Conservation (phyloP, 1,139 yeast species). For the Geotrichum restrictum region DNA sequence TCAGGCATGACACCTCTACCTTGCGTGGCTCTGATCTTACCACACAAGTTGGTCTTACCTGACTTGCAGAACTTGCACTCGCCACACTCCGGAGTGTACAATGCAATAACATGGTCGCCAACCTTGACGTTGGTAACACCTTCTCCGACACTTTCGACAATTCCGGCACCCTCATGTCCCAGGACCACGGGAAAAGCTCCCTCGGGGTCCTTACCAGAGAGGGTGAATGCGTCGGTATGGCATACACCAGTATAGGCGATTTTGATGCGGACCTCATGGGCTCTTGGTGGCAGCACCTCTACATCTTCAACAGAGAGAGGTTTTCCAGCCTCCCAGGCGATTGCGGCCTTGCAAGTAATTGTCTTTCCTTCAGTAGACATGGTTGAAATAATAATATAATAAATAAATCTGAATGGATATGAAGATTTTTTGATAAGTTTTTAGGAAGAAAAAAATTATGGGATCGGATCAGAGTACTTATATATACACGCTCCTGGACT, state of each 20-base stretch:
- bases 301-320: conserved; percentile 82
- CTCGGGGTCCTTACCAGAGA: conserved; percentile 93
- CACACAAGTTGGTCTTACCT: conserved; percentile 93
- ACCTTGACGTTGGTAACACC: conserved; percentile 81
- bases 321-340: conserved; percentile 89
- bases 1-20: conserved; percentile 95
- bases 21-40: conserved; percentile 84
- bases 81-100: conserved; percentile 93
- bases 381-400: not conserved
- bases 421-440: too few relatives aligned
- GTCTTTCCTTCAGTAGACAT: conserved; percentile 45
- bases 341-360: conserved; percentile 90
- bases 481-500: too few relatives aligned
- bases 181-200: conserved; percentile 83
- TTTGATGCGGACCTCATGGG: conserved; percentile 94
- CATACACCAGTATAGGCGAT: conserved; percentile 88
- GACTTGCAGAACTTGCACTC: conserved; percentile 93
- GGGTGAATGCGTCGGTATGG: conserved; percentile 96
- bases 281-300: conserved; percentile 88
- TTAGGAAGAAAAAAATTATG: too few relatives aligned
- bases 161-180: conserved; percentile 97
- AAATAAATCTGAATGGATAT: too few relatives aligned
- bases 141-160: conserved; percentile 88
- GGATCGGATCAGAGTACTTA: too few relatives aligned
- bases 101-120: conserved; percentile 87